Evolutionary conservation across 192 early-diverging fungal genomes (phyloP).

Genomic region (Coemansia sp.): DNA sequence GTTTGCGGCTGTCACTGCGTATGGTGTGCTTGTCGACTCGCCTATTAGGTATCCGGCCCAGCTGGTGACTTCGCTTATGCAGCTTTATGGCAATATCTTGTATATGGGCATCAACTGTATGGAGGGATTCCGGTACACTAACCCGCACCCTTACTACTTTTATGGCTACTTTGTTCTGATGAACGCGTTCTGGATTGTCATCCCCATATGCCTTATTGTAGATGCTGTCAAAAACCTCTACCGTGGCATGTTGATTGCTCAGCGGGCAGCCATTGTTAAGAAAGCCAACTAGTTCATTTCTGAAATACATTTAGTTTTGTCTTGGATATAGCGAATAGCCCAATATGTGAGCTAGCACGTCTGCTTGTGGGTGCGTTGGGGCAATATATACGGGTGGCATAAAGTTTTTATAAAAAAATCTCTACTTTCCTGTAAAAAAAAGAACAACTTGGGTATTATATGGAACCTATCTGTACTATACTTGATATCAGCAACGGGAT

Average conservation of each 20-base stretch:
- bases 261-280: conserved; percentile 50
- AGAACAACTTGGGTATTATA: too few species aligned
- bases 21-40: conserved; percentile 54
- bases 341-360: too few species aligned
- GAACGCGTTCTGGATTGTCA: conserved; percentile 82
- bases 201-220: conserved; percentile 57
- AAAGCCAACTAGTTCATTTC: conserved; percentile 34
- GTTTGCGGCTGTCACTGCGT: conserved; percentile 57
- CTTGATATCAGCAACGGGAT: too few species aligned
- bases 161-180: conserved; percentile 86
- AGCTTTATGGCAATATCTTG: conserved; percentile 80
- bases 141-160: conserved; percentile 79
- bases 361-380: too few species aligned
- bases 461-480: too few species aligned
- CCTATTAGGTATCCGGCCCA: conserved; percentile 60
- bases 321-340: too few species aligned
- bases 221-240: conserved; percentile 55
- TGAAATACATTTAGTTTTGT: background rate
- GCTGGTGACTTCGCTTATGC: conserved; percentile 61
- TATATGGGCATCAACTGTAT: conserved; percentile 74
- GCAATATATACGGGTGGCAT: background rate
- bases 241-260: conserved; percentile 55
- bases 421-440: background rate
- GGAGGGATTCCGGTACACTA: conserved; percentile 65
- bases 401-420: background rate